phyloP scores from a whole-genome alignment of 768 basidiomycete species.

The Cantharellus anzutake region DNA sequence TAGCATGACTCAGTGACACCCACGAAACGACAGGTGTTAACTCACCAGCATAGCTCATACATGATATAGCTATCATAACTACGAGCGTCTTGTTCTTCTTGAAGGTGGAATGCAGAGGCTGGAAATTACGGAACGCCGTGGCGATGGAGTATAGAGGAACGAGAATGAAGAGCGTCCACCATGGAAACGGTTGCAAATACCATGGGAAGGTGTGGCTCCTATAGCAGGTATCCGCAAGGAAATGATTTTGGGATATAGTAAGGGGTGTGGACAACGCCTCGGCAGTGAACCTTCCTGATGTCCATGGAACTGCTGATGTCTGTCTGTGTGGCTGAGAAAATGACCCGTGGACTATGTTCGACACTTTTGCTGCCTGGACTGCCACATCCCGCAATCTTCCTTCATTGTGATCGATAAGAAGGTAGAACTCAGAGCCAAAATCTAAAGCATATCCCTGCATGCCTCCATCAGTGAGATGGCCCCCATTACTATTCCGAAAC shows the following conservation, averaged over 20 bases:
- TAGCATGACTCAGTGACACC: constrained; percentile 38
- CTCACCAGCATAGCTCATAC: constrained; percentile 35
- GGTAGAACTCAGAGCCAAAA: constrained; percentile 65
- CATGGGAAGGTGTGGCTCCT: constrained; percentile 45
- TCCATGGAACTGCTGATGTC: neutral
- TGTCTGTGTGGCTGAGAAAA: neutral
- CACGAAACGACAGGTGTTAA: neutral
- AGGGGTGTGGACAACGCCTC: neutral
- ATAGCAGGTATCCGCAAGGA: constrained; percentile 35
- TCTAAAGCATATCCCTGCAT: constrained; percentile 55
- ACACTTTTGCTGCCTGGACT: constrained; percentile 30
- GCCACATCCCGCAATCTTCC: constrained; percentile 30
- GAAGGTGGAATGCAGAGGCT: constrained; percentile 24
- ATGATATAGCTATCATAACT: constrained; percentile 79
- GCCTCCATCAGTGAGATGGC: neutral
- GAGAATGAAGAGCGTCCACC: constrained; percentile 56
- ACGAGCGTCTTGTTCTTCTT: constrained; percentile 41
- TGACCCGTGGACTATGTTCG: neutral
- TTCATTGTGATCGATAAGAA: constrained; percentile 42
- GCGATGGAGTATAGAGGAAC: constrained; percentile 56
- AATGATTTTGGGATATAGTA: neutral
- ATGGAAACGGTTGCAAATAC: constrained; percentile 69
- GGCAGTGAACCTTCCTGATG: neutral
- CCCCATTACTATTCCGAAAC: neutral
- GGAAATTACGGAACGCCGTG: constrained; percentile 58